Percentiles rank a stretch among this genome's conserved stretches.
These are phyloP conservation scores for Ceratobasidium sp. DNA, from an alignment of 1,284 basidiomycete genomes.

Conservation along the genomic window DNA sequence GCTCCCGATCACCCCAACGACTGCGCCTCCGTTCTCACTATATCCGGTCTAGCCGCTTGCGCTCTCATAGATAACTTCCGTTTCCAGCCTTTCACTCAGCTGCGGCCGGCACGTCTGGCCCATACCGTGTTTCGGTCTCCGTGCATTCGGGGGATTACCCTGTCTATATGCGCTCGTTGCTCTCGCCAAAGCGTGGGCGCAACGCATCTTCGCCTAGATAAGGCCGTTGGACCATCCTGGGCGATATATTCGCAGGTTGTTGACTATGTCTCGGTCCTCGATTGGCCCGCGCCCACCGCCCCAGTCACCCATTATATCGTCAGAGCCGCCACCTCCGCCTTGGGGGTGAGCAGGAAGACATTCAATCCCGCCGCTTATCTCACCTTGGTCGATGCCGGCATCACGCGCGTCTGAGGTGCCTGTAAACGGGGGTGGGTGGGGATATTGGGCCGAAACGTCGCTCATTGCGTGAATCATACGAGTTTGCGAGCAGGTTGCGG, in stretches of 20 bases:
- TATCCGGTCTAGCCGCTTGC: constrained; percentile 9
- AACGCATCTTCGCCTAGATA: constrained; percentile 19
- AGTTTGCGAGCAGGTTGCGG: constrained; percentile 18
- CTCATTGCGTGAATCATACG: constrained; percentile 30
- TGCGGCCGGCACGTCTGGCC: constrained; percentile 23
- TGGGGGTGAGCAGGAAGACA: constrained; percentile 16
- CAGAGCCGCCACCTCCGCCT: constrained; percentile 17
- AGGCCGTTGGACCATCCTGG: not conserved
- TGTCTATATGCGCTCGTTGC: constrained; percentile 7
- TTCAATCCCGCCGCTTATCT: constrained; percentile 36
- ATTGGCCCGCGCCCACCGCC: constrained; percentile 1
- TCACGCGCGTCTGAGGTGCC: constrained; percentile 6
- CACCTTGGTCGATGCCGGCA: constrained; percentile 18
- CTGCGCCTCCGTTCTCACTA: constrained; percentile 15
- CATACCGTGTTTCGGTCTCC: not conserved
- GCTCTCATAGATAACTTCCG: not conserved
- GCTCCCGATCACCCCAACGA: constrained; percentile 23
- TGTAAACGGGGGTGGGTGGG: not conserved
- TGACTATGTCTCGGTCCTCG: constrained; percentile 10
- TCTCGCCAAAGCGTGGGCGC: not conserved
- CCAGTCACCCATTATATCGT: not conserved
- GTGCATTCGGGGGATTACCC: constrained; percentile 4
- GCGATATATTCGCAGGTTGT: constrained; percentile 25
- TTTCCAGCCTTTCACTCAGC: not conserved
- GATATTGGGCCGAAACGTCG: constrained; percentile 2